Evolutionary conservation across 768 basidiomycete species (phyloP).

Genomic region (Phylloporus sp.): DNA sequence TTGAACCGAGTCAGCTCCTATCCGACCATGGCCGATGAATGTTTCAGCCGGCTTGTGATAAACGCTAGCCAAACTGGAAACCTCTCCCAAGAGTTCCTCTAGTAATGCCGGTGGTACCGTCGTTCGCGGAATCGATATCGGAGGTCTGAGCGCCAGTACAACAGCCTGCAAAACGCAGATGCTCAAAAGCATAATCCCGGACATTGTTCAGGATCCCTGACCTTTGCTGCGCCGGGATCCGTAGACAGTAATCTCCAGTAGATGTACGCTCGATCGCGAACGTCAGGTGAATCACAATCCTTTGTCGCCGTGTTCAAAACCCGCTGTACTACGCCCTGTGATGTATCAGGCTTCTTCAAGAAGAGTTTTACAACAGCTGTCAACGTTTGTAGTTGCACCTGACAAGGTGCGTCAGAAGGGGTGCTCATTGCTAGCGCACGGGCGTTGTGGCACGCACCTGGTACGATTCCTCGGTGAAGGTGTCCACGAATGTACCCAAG

Average conservation of each 20-base stretch:
- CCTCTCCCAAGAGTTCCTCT: conserved; percentile 88
- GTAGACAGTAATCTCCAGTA: conserved; percentile 96
- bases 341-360: conserved; percentile 89
- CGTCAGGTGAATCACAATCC: conserved; percentile 95
- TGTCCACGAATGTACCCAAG: conserved; percentile 83
- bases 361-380: conserved; percentile 97
- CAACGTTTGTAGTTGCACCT: conserved; percentile 77
- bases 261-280: conserved; percentile 95
- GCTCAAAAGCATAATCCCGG: not conserved
- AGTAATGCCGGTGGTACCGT: conserved; percentile 83
- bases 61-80: conserved; percentile 86
- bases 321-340: conserved; percentile 89
- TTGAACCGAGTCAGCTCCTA: conserved; percentile 78
- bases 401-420: not conserved
- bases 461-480: conserved; percentile 91
- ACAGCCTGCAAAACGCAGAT: conserved; percentile 51
- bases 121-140: conserved; percentile 89
- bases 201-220: conserved; percentile 23
- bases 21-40: conserved; percentile 87
- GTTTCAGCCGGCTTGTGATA: conserved; percentile 98
- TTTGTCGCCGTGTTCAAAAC: conserved; percentile 93
- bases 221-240: conserved; percentile 94
- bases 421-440: not conserved
- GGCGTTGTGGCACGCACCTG: conserved; percentile 44
- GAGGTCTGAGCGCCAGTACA: conserved; percentile 87